Evolutionary conservation across 2,329 filamentous ascomycete species (phyloP).

Genomic region (Penicillium sp.): DNA sequence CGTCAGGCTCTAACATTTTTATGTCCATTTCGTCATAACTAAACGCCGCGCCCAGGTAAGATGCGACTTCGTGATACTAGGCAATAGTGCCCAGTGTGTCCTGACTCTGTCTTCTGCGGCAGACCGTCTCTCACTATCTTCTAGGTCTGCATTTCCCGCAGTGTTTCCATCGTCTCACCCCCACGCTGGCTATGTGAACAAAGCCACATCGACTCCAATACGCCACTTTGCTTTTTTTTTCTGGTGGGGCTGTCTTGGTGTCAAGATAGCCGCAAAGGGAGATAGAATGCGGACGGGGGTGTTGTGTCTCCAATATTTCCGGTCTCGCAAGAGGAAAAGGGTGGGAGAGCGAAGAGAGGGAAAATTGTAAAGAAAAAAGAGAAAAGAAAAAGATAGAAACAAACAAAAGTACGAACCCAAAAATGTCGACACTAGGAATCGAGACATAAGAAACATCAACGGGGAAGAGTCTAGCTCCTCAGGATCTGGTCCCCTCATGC

Average conservation of each 20-base stretch:
- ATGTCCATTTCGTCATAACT: constrained; percentile 38
- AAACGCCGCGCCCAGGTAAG: constrained; percentile 28
- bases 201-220: constrained; percentile 35
- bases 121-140: constrained; percentile 2
- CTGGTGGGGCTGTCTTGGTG: constrained; percentile 5
- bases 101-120: constrained; percentile 10
- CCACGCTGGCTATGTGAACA: constrained; percentile 20
- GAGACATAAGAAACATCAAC: constrained; percentile 22
- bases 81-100: constrained; percentile 6
- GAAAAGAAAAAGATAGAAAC: constrained; percentile 24
- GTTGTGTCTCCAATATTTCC: constrained; percentile 8
- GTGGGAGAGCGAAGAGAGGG: constrained; percentile 12
- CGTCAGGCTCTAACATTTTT: constrained; percentile 22
- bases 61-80: constrained; percentile 31
- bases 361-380: constrained; percentile 18
- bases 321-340: constrained; percentile 19
- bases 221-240: constrained; percentile 32
- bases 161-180: constrained; percentile 14
- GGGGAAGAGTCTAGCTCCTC: constrained; percentile 16
- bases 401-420: constrained; percentile 16
- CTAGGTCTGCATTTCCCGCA: constrained; percentile 8
- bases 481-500: constrained; percentile 24
- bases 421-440: constrained; percentile 19
- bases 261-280: constrained; percentile 8
- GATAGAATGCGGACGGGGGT: constrained; percentile 10